Percentiles rank a stretch among this genome's conserved stretches.
phyloP scores from a whole-genome alignment of 2,329 filamentous ascomycete species.

The Cladosporium sp. region DNA sequence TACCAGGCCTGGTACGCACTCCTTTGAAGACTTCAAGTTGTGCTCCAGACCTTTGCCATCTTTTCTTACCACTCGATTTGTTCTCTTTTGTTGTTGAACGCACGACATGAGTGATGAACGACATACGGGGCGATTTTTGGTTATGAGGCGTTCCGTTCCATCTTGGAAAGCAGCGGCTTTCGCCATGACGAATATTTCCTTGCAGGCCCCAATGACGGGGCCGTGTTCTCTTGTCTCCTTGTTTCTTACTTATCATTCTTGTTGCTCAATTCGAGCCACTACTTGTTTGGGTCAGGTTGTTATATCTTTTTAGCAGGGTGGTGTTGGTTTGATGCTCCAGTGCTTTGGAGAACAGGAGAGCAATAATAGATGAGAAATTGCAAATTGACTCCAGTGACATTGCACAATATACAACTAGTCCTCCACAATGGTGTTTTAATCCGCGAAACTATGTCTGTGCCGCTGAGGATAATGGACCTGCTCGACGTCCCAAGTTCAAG shows the following conservation, averaged over 20 bases:
- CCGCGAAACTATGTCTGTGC: not conserved
- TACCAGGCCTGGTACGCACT: too few relatives aligned
- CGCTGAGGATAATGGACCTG: not conserved
- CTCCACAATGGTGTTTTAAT: too few relatives aligned
- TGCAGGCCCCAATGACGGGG: not conserved
- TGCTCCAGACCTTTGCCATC: not conserved
- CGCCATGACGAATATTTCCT: not conserved
- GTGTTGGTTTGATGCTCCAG: not conserved
- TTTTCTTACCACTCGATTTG: not conserved
- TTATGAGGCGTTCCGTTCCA: not conserved
- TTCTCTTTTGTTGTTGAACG: not conserved
- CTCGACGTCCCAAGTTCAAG: not conserved
- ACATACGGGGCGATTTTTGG: slow-evolving; percentile 2
- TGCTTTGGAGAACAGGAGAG: not conserved
- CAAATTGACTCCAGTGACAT: not conserved
- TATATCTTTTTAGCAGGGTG: not conserved
- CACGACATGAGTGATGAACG: slow-evolving; percentile 9
- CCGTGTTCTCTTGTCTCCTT: not conserved
- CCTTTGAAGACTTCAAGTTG: not conserved
- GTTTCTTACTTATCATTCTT: not conserved
- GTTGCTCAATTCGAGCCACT: not conserved
- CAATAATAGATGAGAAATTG: not conserved
- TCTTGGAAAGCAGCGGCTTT: slow-evolving; percentile 4
- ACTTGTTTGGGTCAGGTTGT: not conserved
- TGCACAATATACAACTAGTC: not conserved